Percentiles rank a stretch among this genome's conserved stretches.
Evolutionary conservation across 1,284 basidiomycete species (phyloP).

Genomic region (Retiboletus fuscus): DNA sequence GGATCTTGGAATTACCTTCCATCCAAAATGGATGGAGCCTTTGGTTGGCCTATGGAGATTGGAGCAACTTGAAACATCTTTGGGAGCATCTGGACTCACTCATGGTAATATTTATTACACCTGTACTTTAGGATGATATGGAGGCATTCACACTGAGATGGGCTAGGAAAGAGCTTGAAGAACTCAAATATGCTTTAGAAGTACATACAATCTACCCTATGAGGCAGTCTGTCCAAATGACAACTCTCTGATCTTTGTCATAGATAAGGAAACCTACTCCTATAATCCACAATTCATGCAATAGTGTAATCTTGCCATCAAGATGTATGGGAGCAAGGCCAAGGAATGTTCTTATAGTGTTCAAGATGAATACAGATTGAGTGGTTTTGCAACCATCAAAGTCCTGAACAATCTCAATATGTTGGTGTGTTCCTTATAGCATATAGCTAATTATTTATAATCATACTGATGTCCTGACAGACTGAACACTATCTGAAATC

Average conservation of each 20-base stretch:
- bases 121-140: conserved; percentile 23
- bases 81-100: conserved; percentile 13
- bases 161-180: conserved; percentile 5
- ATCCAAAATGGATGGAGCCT: background rate
- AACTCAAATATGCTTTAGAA: conserved; percentile 28
- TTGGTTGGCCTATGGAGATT: conserved; percentile 30
- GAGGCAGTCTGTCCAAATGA: conserved; percentile 22
- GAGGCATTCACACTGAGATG: conserved; percentile 31
- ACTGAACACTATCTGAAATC: too few relatives aligned
- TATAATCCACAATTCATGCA: conserved; percentile 6
- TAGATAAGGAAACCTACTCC: conserved; percentile 18
- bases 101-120: conserved; percentile 20
- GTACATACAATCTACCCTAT: conserved; percentile 32
- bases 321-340: conserved; percentile 10
- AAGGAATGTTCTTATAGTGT: conserved; percentile 12
- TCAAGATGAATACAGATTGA: conserved; percentile 5
- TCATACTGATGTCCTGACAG: too few relatives aligned
- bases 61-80: conserved; percentile 25
- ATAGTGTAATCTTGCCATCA: background rate
- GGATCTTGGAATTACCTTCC: background rate
- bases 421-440: background rate
- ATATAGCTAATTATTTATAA: too few relatives aligned
- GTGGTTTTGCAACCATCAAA: conserved; percentile 1
- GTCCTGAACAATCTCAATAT: background rate
- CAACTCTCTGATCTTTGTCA: conserved; percentile 14